These are phyloP conservation scores for Huntiella savannae DNA, from an alignment of 2,329 filamentous ascomycete genomes.

Conservation along the genomic window DNA sequence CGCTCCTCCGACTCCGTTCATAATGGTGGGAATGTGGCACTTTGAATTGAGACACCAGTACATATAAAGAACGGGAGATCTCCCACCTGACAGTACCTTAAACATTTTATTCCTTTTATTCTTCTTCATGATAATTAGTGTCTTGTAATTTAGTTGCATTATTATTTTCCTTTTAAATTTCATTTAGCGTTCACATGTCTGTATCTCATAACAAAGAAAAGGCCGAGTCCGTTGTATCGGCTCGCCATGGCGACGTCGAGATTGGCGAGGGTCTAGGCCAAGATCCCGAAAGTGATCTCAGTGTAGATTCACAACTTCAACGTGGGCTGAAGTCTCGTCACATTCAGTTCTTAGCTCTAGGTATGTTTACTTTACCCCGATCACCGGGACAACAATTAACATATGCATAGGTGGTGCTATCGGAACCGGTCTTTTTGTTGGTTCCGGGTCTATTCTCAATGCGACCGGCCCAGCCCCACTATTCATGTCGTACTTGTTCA, in stretches of 20 bases:
- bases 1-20: too few species aligned
- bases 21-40: too few species aligned
- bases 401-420: slow-evolving; percentile 28
- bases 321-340: slow-evolving; percentile 40
- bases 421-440: slow-evolving; percentile 45
- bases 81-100: too few species aligned
- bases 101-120: too few species aligned
- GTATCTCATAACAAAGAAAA: not conserved
- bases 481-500: slow-evolving; percentile 46
- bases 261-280: slow-evolving; percentile 3
- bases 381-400: not conserved
- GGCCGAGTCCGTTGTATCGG: not conserved
- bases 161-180: not conserved
- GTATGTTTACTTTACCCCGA: slow-evolving; percentile 14
- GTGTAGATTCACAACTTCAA: slow-evolving; percentile 25
- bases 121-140: too few species aligned
- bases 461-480: slow-evolving; percentile 44
- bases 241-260: not conserved
- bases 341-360: slow-evolving; percentile 40
- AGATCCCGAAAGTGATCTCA: slow-evolving; percentile 12
- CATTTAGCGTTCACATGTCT: not conserved
- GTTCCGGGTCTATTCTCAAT: slow-evolving; percentile 36
- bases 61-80: too few species aligned
- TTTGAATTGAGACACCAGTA: too few species aligned
- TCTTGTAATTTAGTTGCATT: not conserved